Conservation (phyloP, 1,139 yeast genomes). For the Pichia sp. region DNA sequence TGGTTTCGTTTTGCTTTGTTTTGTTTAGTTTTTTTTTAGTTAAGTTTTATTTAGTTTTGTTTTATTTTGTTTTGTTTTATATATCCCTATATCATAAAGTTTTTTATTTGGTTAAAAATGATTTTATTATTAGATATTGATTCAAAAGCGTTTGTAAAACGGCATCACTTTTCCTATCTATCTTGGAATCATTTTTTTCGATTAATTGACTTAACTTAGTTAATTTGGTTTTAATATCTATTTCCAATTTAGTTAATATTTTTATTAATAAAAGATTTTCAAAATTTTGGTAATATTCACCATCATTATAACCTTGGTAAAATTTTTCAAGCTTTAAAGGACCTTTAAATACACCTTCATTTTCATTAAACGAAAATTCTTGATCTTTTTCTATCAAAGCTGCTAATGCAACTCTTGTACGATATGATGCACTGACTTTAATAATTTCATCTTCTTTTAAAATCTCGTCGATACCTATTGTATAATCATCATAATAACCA, state of each 20-base stretch:
- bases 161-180: neutral
- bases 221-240: constrained; percentile 1
- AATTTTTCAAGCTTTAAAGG: constrained; percentile 26
- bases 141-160: neutral
- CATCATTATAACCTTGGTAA: constrained; percentile 40
- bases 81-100: too few species aligned
- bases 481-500: constrained; percentile 69
- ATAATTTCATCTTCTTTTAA: neutral
- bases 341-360: constrained; percentile 24
- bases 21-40: too few species aligned
- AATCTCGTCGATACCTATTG: constrained; percentile 35
- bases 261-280: constrained; percentile 31
- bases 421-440: constrained; percentile 44
- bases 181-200: too few species aligned
- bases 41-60: too few species aligned
- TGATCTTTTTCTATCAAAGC: constrained; percentile 41
- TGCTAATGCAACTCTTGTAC: constrained; percentile 73
- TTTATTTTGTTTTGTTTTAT: too few species aligned
- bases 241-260: constrained; percentile 21
- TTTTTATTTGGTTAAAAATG: neutral
- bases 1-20: too few species aligned
- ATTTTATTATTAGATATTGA: neutral
- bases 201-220: neutral
- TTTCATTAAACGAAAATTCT: constrained; percentile 22
- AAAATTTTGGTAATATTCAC: constrained; percentile 34